Base-by-base conservation (phyloP, 768 basidiomycete genomes). In the Mycena leptocephala region DNA sequence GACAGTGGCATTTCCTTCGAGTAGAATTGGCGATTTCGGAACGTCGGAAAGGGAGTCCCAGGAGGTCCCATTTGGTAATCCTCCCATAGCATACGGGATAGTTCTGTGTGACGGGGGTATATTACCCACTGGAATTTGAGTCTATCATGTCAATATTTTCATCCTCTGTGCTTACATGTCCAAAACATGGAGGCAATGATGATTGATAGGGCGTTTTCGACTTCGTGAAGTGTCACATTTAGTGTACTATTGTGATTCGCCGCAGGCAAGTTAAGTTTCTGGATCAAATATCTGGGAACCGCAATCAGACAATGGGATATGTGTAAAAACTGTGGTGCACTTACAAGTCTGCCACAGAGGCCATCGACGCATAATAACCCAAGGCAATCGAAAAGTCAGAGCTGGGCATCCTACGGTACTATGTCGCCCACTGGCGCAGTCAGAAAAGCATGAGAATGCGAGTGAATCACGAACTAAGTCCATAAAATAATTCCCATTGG, bases 101-200 rank as follows among this genome's bases (percentile, higher is more conserved):
- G n/a, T 2, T 37, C 24, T 68, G 53, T 43, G 53, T 51, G 66
- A 28, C 24, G 55, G 51, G 5, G 35, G 53, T 30, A 55, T 39
- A 41, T n/a, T n/a, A n/a, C n/a, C n/a, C n/a, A n/a, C n/a, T n/a
- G n/a, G n/a, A n/a, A n/a, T n/a, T n/a, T n/a, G n/a, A n/a, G n/a
- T n/a, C 22, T n/a, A 39, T 9, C 10, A 32, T 1, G 32, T 51
- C 24, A 24, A 39, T 13, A 61, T 3, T 61, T 5, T 18, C 4
- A 18, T 46, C 9, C 13, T n/a, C 30, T 6, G 22, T 9, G 26
- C 66, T 55, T 35, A 68, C 66, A 39, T 7, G 66, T 68, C 66
- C 66, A 68, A 41, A 68, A 55, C 35, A 68, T 56, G 16, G 66
- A 37, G 14, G 66, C 66, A 39, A 56, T 53, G 7, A 68, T 16